Evolutionary conservation across 768 basidiomycete species (phyloP).

Genomic region (Coprinellus micaceus): DNA sequence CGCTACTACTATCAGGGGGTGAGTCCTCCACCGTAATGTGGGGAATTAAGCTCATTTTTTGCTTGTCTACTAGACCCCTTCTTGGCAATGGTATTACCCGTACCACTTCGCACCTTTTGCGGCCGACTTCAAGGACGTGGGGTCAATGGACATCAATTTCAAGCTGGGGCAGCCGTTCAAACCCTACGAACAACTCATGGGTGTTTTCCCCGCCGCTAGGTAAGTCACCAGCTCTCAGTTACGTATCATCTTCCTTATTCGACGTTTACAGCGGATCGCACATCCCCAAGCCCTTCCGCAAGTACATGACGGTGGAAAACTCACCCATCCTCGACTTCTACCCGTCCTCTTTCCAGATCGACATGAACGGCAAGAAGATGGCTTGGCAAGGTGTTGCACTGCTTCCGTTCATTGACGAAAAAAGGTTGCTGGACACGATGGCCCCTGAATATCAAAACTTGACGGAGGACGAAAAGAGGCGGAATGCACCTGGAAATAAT

Average conservation of each 20-base stretch:
- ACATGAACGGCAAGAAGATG: conserved; percentile 99
- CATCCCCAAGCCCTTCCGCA: conserved; percentile 82
- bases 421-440: conserved; percentile 83
- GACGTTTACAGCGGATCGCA: conserved; percentile 64
- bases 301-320: conserved; percentile 79
- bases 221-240: conserved; percentile 28
- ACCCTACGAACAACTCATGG: conserved; percentile 97
- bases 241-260: conserved; percentile 2
- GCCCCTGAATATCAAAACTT: conserved; percentile 60
- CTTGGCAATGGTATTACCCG: conserved; percentile 99
- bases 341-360: conserved; percentile 86
- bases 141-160: conserved; percentile 77
- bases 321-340: conserved; percentile 98
- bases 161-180: conserved; percentile 84
- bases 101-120: conserved; percentile 99
- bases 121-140: conserved; percentile 82
- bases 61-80: too few relatives aligned
- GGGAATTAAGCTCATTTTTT: too few relatives aligned
- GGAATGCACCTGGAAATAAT: conserved; percentile 85
- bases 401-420: conserved; percentile 91
- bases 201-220: conserved; percentile 95
- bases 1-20: conserved; percentile 99
- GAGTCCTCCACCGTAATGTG: too few relatives aligned
- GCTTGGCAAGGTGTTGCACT: conserved; percentile 98
- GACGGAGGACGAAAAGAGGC: conserved; percentile 72